Evolutionary conservation across 2,329 filamentous ascomycete genomes (phyloP), one percentile per base, ranked within the genome.

Genomic region (Mariannaea sp.): DNA sequence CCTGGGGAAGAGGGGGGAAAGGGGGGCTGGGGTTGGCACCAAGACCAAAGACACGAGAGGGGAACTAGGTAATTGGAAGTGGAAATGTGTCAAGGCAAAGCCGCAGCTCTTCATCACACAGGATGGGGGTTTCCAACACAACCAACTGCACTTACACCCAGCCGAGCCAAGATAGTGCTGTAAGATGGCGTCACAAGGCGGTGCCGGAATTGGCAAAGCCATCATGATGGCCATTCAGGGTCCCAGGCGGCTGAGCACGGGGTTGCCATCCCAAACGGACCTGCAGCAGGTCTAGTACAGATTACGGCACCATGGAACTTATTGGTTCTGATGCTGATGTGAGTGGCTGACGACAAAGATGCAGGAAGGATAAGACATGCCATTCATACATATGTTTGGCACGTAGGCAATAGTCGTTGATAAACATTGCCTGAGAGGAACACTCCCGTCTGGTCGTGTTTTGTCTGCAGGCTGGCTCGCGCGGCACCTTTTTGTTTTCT

Each of bases 371-470:
- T n/a, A n/a, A n/a, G n/a, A n/a, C n/a, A n/a, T n/a, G n/a, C n/a
- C n/a, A n/a, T n/a, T n/a, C n/a, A n/a, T n/a, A n/a, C n/a, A n/a
- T n/a, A n/a, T n/a, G n/a, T n/a, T n/a, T n/a, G n/a, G n/a, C n/a
- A n/a, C n/a, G n/a, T n/a, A n/a, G n/a, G n/a, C n/a, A n/a, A n/a
- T n/a, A n/a, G n/a, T n/a, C n/a, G n/a, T n/a, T n/a, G n/a, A n/a
- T n/a, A n/a, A n/a, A n/a, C n/a, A n/a, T n/a, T n/a, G n/a, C 44
- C 26, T 7, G 33, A 52, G 56, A 57, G 56, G 44, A 33, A 22
- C 26, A 49, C 39, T 12, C 8, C 6, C 17, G 5, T 4, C 4
- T 35, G 13, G n/a, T 17, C 8, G n/a, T 35, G 32, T 8, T 8
- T 16, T 7, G 13, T n/a, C 17, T 7, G 3, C 49, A 57, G 57